Conservation (phyloP, 495 filamentous ascomycete genomes). For the Terfezia claveryi region DNA sequence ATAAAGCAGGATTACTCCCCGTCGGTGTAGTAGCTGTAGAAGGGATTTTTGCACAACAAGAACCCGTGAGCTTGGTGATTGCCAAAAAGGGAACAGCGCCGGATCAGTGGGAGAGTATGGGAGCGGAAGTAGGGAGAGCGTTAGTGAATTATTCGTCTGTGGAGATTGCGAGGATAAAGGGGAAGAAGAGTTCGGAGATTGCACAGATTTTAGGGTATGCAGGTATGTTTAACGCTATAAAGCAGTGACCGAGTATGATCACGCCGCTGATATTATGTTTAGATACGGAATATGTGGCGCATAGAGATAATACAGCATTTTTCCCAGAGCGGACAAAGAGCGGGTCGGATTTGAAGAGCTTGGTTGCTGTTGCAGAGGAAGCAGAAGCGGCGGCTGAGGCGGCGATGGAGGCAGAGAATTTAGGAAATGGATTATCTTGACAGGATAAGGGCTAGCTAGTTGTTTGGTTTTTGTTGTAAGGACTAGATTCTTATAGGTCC, state of each 20-base stretch:
- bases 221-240: slow-evolving; percentile 1
- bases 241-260: background rate
- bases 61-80: slow-evolving; percentile 67
- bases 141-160: slow-evolving; percentile 76
- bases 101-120: slow-evolving; percentile 27
- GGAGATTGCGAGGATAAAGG: slow-evolving; percentile 68
- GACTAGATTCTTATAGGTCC: no score
- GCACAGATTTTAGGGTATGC: slow-evolving; percentile 61
- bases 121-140: slow-evolving; percentile 71
- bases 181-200: slow-evolving; percentile 62
- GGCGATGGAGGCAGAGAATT: background rate
- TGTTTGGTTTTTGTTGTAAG: no score
- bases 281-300: slow-evolving; percentile 83
- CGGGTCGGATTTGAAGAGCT: slow-evolving; percentile 2
- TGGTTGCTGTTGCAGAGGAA: background rate
- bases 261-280: background rate
- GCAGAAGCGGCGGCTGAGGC: background rate
- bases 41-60: slow-evolving; percentile 72
- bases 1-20: slow-evolving; percentile 75
- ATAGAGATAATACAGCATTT: slow-evolving; percentile 71
- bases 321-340: slow-evolving; percentile 25
- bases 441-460: no score
- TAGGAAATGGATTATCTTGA: background rate
- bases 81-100: slow-evolving; percentile 28
- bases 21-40: slow-evolving; percentile 78